These are phyloP conservation scores for Pulveroboletus sp. DNA, from an alignment of 768 basidiomycete species.

Conservation along the genomic window DNA sequence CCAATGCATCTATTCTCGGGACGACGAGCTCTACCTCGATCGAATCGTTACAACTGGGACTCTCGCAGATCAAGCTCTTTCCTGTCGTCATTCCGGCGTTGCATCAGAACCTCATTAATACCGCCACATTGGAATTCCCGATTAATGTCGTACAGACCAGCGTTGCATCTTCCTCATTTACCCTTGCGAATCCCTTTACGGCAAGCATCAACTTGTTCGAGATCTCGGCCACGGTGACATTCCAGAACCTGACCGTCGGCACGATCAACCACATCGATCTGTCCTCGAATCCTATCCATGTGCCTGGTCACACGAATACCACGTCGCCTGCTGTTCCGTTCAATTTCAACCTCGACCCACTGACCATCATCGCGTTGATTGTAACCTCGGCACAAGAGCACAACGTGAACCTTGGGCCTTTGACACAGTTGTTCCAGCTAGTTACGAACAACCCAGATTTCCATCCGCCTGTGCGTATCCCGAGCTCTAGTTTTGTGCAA, in stretches of 20 bases:
- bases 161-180: conserved; percentile 55
- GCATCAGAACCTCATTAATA: conserved; percentile 57
- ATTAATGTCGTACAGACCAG: conserved; percentile 59
- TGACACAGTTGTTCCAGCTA: conserved; percentile 53
- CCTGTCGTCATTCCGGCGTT: conserved; percentile 66
- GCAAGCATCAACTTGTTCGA: conserved; percentile 64
- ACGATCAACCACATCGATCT: conserved; percentile 54
- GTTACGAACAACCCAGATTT: conserved; percentile 48
- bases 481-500: background rate
- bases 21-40: conserved; percentile 55
- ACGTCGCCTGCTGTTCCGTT: conserved; percentile 59
- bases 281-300: conserved; percentile 57
- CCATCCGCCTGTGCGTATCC: conserved; percentile 44
- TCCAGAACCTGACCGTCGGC: conserved; percentile 54
- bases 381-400: conserved; percentile 48
- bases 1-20: conserved; percentile 55
- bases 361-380: conserved; percentile 59
- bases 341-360: conserved; percentile 61
- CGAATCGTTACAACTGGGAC: conserved; percentile 55
- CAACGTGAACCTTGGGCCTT: conserved; percentile 59
- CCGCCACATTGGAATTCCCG: conserved; percentile 58
- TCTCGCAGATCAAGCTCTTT: conserved; percentile 57
- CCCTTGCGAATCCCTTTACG: conserved; percentile 66
- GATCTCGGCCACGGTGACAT: conserved; percentile 52
- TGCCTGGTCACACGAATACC: conserved; percentile 54